Evolutionary conservation across 1,139 yeast species (phyloP).

Genomic region (Yamadazyma trypodendri): DNA sequence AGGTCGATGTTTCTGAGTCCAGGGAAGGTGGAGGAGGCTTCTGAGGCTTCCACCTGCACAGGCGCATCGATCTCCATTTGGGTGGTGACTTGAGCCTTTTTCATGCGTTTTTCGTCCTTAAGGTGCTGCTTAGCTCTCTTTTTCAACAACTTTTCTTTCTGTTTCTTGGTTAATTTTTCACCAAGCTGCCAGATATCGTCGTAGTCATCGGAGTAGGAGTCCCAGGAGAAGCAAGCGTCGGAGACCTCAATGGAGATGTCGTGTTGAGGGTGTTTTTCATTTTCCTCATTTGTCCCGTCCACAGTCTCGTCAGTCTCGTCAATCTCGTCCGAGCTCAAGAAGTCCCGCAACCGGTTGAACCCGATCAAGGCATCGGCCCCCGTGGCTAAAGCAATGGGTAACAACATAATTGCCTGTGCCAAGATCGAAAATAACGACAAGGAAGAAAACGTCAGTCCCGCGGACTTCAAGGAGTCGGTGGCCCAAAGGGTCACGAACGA

Average conservation of each 20-base stretch:
- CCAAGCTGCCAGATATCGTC: slow-evolving; percentile 26
- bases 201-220: slow-evolving; percentile 29
- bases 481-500: slow-evolving; percentile 48
- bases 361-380: slow-evolving; percentile 57
- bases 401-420: slow-evolving; percentile 50
- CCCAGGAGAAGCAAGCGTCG: slow-evolving; percentile 39
- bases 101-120: too few species aligned
- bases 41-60: neutral
- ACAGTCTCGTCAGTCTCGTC: slow-evolving; percentile 5
- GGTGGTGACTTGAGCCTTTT: too few species aligned
- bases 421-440: slow-evolving; percentile 51
- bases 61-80: too few species aligned
- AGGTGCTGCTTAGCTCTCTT: slow-evolving; percentile 17
- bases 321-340: slow-evolving; percentile 40
- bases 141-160: slow-evolving; percentile 17
- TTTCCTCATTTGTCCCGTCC: slow-evolving; percentile 1
- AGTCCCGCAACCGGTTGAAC: slow-evolving; percentile 45
- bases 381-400: slow-evolving; percentile 55
- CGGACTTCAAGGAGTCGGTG: slow-evolving; percentile 30
- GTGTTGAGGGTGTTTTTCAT: slow-evolving; percentile 7
- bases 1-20: slow-evolving; percentile 43
- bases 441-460: slow-evolving; percentile 51
- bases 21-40: neutral
- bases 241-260: slow-evolving; percentile 23
- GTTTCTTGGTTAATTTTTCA: slow-evolving; percentile 15